Evolutionary conservation across 805 yeast species (phyloP).

Genomic region (Sugiyamaella lignohabitans): DNA sequence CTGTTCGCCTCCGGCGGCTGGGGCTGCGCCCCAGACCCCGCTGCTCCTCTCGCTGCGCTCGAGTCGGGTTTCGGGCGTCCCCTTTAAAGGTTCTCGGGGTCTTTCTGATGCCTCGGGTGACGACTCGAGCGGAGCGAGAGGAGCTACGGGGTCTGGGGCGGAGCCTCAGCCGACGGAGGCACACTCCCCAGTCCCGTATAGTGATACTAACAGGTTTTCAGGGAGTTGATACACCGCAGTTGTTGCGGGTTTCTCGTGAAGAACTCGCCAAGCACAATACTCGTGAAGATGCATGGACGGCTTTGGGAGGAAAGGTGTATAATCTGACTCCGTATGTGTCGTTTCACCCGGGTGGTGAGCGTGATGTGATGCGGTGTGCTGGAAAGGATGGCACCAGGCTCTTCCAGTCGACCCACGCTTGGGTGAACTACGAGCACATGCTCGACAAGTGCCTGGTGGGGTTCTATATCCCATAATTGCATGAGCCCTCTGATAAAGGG

Average conservation of each 20-base stretch:
- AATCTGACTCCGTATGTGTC: constrained; percentile 76
- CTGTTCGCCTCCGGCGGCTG: constrained; percentile 1
- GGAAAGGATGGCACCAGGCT: constrained; percentile 76
- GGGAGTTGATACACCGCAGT: constrained; percentile 5
- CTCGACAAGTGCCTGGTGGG: constrained; percentile 77
- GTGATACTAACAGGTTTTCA: background rate
- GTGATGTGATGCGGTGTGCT: constrained; percentile 68
- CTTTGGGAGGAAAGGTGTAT: constrained; percentile 71
- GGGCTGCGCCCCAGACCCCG: background rate
- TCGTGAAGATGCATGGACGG: constrained; percentile 78
- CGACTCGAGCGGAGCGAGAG: background rate
- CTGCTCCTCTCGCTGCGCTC: too few relatives aligned
- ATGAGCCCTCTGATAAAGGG: too few relatives aligned
- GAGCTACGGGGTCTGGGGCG: background rate
- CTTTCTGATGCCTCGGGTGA: too few relatives aligned
- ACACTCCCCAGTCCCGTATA: too few relatives aligned
- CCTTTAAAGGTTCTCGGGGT: too few relatives aligned
- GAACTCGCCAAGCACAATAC: constrained; percentile 56
- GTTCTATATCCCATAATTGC: constrained; percentile 23
- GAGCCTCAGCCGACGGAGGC: background rate
- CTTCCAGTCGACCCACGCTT: constrained; percentile 58
- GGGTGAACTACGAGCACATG: constrained; percentile 85
- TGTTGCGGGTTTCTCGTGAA: constrained; percentile 36
- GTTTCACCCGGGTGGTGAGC: constrained; percentile 91
- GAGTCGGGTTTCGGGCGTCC: too few relatives aligned